These are phyloP conservation scores for Murraya koenigii DNA, from an alignment of 345 rosid species.

Conservation along the genomic window DNA sequence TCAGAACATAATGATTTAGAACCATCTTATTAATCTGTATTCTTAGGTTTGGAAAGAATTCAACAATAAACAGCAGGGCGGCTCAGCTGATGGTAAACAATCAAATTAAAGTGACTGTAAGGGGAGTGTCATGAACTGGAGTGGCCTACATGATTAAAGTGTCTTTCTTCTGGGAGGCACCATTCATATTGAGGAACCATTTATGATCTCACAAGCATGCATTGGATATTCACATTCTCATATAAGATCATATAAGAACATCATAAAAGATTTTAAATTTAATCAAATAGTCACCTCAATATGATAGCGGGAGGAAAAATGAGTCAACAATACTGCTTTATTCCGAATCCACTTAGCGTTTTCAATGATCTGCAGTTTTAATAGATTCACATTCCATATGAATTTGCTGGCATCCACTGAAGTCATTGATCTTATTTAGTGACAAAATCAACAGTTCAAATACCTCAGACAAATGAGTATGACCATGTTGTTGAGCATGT, in stretches of 20 bases:
- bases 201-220: not conserved
- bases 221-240: not conserved
- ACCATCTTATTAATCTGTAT: not conserved
- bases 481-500: conserved; percentile 81
- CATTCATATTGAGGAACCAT: not conserved
- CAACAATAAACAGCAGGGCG: not conserved
- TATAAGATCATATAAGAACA: not conserved
- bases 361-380: conserved; percentile 63
- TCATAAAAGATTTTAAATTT: conserved; percentile 6
- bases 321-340: conserved; percentile 72
- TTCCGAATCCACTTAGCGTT: conserved; percentile 88
- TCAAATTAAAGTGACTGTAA: not conserved
- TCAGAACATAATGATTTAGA: not conserved
- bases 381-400: conserved; percentile 1
- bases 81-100: not conserved
- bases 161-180: not conserved
- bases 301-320: conserved; percentile 86
- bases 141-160: not conserved
- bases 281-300: conserved; percentile 57
- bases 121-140: not conserved
- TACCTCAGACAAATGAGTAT: conserved; percentile 86
- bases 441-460: conserved; percentile 9
- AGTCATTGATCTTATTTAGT: not conserved
- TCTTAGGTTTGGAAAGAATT: not conserved
- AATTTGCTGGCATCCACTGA: not conserved